Conservation (phyloP, 1,284 basidiomycete genomes). For the Puccinia sorghi region DNA sequence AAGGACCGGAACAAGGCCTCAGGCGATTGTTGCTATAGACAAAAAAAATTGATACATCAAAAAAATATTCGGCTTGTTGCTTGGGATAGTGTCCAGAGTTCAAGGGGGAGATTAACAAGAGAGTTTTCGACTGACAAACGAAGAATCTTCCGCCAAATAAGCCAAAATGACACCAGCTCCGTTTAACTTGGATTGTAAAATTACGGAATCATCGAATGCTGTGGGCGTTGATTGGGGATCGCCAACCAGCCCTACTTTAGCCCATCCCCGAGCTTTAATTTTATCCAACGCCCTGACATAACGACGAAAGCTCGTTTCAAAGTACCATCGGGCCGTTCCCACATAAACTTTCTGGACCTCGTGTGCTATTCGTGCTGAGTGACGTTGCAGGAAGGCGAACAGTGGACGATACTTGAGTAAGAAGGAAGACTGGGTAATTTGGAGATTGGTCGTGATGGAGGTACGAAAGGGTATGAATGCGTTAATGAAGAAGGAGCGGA, state of each 20-base stretch:
- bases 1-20: conserved; percentile 82
- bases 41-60: background rate
- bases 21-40: conserved; percentile 70
- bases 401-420: conserved; percentile 81
- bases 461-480: conserved; percentile 77
- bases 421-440: conserved; percentile 84
- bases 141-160: conserved; percentile 81
- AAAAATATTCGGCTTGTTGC: background rate
- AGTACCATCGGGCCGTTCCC: conserved; percentile 81
- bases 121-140: conserved; percentile 66
- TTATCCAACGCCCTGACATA: conserved; percentile 78
- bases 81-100: too few relatives aligned
- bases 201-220: conserved; percentile 24
- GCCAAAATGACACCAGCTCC: conserved; percentile 76
- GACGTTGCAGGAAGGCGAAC: conserved; percentile 80
- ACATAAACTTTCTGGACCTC: conserved; percentile 89
- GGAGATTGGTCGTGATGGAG: conserved; percentile 87
- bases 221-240: conserved; percentile 53
- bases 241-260: conserved; percentile 57
- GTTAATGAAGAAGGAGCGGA: conserved; percentile 81
- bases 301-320: conserved; percentile 90
- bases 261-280: conserved; percentile 66
- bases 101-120: too few relatives aligned
- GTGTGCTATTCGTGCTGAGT: conserved; percentile 76
- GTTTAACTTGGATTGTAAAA: conserved; percentile 62